A percentile compares a stretch with the other conserved stretches of the same genome.
These are phyloP conservation scores for Phytomonas francai DNA, from an alignment of 208 protist species.

Conservation along the genomic window DNA sequence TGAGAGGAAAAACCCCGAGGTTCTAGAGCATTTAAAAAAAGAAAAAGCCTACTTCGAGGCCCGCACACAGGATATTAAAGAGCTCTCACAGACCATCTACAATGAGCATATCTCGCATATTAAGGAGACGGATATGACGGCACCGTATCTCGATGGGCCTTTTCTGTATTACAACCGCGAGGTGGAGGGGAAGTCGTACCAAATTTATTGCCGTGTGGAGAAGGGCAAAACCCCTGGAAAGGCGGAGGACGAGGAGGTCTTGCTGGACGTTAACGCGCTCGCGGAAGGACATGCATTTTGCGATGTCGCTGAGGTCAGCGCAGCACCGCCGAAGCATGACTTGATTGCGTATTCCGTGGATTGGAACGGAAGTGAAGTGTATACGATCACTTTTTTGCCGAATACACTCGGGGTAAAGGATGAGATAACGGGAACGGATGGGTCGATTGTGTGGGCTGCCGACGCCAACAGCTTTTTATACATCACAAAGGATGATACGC, in stretches of 20 bases:
- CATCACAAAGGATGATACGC: constrained; percentile 64
- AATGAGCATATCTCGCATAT: constrained; percentile 84
- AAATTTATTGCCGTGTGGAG: constrained; percentile 77
- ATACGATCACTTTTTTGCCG: constrained; percentile 61
- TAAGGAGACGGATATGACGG: constrained; percentile 73
- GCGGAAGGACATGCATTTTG: constrained; percentile 81
- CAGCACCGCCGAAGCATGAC: constrained; percentile 50
- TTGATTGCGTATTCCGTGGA: constrained; percentile 80
- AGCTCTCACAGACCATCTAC: constrained; percentile 63
- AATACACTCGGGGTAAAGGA: constrained; percentile 22
- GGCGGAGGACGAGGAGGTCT: constrained; percentile 48
- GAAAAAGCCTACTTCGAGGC: constrained; percentile 77
- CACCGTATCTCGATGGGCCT: constrained; percentile 52
- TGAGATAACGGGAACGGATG: constrained; percentile 61
- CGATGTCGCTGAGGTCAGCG: constrained; percentile 41
- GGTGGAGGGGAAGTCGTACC: constrained; percentile 79
- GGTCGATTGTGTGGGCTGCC: constrained; percentile 60
- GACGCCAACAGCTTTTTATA: constrained; percentile 76
- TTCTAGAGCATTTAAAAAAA: constrained; percentile 71
- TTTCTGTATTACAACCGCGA: constrained; percentile 83
- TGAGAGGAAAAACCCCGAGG: constrained; percentile 48
- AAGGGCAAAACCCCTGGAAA: constrained; percentile 33
- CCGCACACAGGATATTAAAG: constrained; percentile 44
- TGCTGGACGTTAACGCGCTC: constrained; percentile 77
- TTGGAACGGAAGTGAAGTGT: constrained; percentile 78